phyloP scores from a whole-genome alignment of 139 green algal species.

The Tetradesmus lagerheimii region DNA sequence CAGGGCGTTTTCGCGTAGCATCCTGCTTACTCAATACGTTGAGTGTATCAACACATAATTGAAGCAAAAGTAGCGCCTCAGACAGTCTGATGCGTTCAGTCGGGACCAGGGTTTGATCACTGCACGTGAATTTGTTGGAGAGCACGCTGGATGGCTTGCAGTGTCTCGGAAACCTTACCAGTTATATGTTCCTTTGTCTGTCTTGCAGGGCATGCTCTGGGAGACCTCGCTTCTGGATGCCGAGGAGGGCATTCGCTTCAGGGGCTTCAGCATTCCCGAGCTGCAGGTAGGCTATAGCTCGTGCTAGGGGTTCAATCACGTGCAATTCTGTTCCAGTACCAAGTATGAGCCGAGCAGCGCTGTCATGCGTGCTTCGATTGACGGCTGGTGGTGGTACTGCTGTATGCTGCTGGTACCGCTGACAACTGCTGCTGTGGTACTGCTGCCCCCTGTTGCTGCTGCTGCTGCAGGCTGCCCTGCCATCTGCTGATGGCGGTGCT shows the following conservation, averaged over 20 bases:
- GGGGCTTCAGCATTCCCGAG: constrained; percentile 95
- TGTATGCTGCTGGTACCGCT: background rate
- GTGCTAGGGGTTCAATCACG: background rate
- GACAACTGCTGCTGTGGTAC: background rate
- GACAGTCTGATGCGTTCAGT: background rate
- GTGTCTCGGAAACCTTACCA: background rate
- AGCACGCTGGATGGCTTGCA: background rate
- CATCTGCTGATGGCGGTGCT: constrained; percentile 73
- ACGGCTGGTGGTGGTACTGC: background rate
- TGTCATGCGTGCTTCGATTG: background rate
- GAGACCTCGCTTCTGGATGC: constrained; percentile 97
- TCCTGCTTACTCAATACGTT: background rate
- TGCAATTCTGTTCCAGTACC: background rate
- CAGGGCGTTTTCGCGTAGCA: background rate
- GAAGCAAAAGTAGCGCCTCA: background rate
- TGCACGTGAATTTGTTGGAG: background rate
- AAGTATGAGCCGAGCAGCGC: background rate
- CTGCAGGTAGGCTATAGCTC: constrained; percentile 69
- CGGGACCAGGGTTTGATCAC: background rate
- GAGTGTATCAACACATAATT: background rate
- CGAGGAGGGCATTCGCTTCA: constrained; percentile 98
- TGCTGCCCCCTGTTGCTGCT: background rate
- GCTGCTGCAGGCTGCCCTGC: constrained; percentile 84
- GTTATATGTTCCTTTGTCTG: background rate
- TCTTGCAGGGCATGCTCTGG: constrained; percentile 92